Evolutionary conservation across 805 yeast genomes (phyloP).

Genomic region (Yamadazyma kitorensis): DNA sequence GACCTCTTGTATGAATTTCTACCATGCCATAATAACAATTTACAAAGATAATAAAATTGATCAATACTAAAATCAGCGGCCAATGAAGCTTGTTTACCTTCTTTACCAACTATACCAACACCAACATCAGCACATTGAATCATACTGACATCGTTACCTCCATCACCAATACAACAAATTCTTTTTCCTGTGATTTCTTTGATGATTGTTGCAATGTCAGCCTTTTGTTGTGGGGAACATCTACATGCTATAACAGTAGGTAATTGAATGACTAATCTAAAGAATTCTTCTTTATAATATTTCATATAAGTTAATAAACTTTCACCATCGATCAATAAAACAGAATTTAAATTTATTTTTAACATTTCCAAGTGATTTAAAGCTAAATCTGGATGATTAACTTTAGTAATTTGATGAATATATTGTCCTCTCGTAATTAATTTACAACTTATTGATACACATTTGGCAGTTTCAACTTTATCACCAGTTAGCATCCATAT

Average conservation of each 20-base stretch:
- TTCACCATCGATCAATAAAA: constrained; percentile 91
- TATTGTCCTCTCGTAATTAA: constrained; percentile 91
- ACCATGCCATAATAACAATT: constrained; percentile 94
- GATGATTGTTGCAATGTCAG: constrained; percentile 85
- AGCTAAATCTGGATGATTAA: constrained; percentile 63
- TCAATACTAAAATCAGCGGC: constrained; percentile 96
- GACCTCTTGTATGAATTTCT: constrained; percentile 94
- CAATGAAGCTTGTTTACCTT: constrained; percentile 94
- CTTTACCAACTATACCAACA: constrained; percentile 98
- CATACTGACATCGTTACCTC: constrained; percentile 99
- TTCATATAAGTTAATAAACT: constrained; percentile 70
- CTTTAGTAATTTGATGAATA: constrained; percentile 78
- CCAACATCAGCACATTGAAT: constrained; percentile 99
- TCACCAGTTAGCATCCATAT: constrained; percentile 99
- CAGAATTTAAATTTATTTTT: constrained; percentile 57
- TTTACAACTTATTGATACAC: constrained; percentile 95
- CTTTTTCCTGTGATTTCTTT: constrained; percentile 78
- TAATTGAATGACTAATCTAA: constrained; percentile 67
- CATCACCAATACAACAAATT: constrained; percentile 98
- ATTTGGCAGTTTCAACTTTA: constrained; percentile 96
- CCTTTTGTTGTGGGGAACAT: constrained; percentile 98
- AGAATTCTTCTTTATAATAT: constrained; percentile 67
- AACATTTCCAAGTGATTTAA: constrained; percentile 72
- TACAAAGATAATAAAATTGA: constrained; percentile 86
- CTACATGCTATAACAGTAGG: constrained; percentile 98